phyloP scores from a whole-genome alignment of 78 protist genomes.

The Ministeria vibrans region DNA sequence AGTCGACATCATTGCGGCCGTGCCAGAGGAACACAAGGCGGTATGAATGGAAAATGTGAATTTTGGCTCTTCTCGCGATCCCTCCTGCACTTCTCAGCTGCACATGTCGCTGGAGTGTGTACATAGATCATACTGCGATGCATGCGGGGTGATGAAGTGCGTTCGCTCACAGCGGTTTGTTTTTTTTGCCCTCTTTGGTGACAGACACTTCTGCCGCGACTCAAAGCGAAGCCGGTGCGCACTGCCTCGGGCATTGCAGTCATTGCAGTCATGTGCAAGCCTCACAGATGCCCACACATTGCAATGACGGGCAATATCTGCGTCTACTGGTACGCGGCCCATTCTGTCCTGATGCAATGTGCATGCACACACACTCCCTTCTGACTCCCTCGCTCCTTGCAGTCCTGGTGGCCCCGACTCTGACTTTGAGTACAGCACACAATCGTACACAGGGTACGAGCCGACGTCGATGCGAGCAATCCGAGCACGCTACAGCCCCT shows the following conservation, averaged over 20 bases:
- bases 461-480: slow-evolving; percentile 97
- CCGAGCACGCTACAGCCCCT: slow-evolving; percentile 91
- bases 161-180: too few relatives aligned
- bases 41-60: too few relatives aligned
- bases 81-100: background rate
- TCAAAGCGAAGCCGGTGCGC: slow-evolving; percentile 88
- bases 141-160: too few relatives aligned
- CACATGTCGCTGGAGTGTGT: background rate
- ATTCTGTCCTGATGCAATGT: background rate
- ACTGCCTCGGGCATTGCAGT: slow-evolving; percentile 94
- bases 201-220: slow-evolving; percentile 57
- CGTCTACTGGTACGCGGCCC: slow-evolving; percentile 28
- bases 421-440: slow-evolving; percentile 94
- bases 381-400: slow-evolving; percentile 13
- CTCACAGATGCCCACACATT: slow-evolving; percentile 94
- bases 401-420: slow-evolving; percentile 96
- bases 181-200: too few relatives aligned
- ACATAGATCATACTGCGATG: background rate
- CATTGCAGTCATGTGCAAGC: slow-evolving; percentile 96
- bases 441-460: slow-evolving; percentile 90
- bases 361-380: background rate
- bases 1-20: slow-evolving; percentile 79
- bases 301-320: slow-evolving; percentile 84
- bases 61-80: too few relatives aligned
- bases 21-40: slow-evolving; percentile 74